A percentile compares a stretch with the other conserved stretches of the same genome.
These are phyloP conservation scores for Boletus fagicola DNA, from an alignment of 768 basidiomycete genomes.

Conservation along the genomic window DNA sequence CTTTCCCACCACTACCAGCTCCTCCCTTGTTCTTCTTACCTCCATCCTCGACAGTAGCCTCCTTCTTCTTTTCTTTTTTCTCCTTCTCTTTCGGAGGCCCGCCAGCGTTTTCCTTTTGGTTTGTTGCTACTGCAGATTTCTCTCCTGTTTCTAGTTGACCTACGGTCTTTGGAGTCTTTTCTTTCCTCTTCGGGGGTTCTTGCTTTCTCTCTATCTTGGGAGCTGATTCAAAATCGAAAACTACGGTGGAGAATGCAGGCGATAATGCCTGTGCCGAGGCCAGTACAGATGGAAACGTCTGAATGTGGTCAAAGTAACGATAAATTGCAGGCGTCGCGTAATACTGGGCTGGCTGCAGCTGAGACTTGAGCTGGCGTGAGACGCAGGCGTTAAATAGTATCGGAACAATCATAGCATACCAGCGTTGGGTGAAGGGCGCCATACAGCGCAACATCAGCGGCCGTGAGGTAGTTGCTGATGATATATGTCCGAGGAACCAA, in stretches of 20 bases:
- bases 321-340: constrained; percentile 79
- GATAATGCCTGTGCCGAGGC: constrained; percentile 50
- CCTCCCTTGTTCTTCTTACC: constrained; percentile 43
- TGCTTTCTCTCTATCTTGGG: constrained; percentile 72
- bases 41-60: constrained; percentile 36
- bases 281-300: constrained; percentile 63
- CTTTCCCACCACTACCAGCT: constrained; percentile 29
- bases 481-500: constrained; percentile 81
- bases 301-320: constrained; percentile 95
- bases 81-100: constrained; percentile 31
- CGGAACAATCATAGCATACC: constrained; percentile 44
- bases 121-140: constrained; percentile 31
- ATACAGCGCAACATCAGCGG: constrained; percentile 89
- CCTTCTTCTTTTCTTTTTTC: constrained; percentile 56
- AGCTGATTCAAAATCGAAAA: constrained; percentile 73
- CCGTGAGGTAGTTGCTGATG: constrained; percentile 80
- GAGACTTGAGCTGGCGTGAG: constrained; percentile 47
- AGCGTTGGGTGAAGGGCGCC: constrained; percentile 81
- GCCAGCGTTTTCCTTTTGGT: constrained; percentile 40
- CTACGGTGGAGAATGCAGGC: constrained; percentile 53
- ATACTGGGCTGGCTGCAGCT: constrained; percentile 68
- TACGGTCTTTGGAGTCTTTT: constrained; percentile 46
- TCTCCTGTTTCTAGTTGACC: constrained; percentile 25
- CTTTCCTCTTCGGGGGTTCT: constrained; percentile 76
- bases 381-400: background rate